A percentile compares a stretch with the other conserved stretches of the same genome.
phyloP scores from a whole-genome alignment of 495 filamentous ascomycete genomes.

The Trypethelium eluteriae region DNA sequence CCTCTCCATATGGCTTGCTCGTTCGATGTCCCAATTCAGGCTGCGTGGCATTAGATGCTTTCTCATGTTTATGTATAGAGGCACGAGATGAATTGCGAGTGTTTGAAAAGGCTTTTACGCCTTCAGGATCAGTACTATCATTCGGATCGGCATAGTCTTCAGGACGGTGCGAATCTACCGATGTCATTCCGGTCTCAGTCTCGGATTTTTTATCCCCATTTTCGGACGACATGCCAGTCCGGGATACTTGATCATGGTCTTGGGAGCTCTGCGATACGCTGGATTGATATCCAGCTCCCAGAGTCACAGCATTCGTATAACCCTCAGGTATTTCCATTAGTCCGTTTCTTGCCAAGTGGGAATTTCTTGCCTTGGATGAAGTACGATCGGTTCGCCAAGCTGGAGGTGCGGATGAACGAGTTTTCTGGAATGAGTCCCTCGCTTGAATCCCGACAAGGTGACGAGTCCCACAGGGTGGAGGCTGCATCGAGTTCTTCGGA shows the following conservation, averaged over 20 bases:
- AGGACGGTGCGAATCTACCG: not conserved
- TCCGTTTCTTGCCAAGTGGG: not conserved
- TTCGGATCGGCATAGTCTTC: not conserved
- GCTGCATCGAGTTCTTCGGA: not conserved
- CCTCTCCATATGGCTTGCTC: not conserved
- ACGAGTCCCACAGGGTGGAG: not conserved
- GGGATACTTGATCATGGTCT: not conserved
- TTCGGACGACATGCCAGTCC: not conserved
- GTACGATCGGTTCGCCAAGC: not conserved
- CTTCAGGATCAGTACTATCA: not conserved
- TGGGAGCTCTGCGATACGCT: not conserved
- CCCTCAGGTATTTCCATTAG: slow-evolving; percentile 1
- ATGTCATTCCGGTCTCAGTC: not conserved
- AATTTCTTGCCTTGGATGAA: not conserved
- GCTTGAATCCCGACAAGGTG: not conserved
- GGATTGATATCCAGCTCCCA: not conserved
- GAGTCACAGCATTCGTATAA: not conserved
- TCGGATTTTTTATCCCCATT: not conserved
- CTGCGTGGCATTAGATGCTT: not conserved
- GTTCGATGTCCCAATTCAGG: not conserved
- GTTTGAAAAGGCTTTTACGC: not conserved
- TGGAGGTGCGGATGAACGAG: not conserved
- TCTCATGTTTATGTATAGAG: not conserved
- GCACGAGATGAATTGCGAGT: not conserved
- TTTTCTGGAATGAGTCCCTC: not conserved